Evolutionary conservation across 306 rosid species (phyloP).

Genomic region (Begonia fuchsioides): DNA sequence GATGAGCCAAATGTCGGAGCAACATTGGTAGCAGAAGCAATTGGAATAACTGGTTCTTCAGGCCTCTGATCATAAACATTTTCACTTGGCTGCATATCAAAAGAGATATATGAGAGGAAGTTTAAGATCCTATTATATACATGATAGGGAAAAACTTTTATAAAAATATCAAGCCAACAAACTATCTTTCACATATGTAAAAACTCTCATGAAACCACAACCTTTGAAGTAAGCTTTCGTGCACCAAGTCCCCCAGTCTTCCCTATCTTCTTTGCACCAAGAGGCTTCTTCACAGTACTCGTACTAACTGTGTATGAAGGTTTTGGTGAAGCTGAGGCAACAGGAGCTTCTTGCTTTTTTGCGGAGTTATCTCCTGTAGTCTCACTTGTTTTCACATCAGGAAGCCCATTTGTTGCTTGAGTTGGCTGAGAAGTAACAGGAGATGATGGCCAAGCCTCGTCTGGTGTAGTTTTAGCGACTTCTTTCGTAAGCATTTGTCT

Average conservation of each 20-base stretch:
- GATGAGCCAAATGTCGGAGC: slow-evolving; percentile 38
- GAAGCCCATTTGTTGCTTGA: slow-evolving; percentile 42
- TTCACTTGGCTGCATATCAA: slow-evolving; percentile 56
- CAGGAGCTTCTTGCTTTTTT: slow-evolving; percentile 42
- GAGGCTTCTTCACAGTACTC: slow-evolving; percentile 57
- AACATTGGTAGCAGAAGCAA: slow-evolving; percentile 32
- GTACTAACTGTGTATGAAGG: slow-evolving; percentile 36
- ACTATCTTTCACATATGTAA: not conserved
- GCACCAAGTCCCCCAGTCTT: slow-evolving; percentile 94
- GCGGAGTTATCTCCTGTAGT: slow-evolving; percentile 33
- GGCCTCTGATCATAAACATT: slow-evolving; percentile 91
- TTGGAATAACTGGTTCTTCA: slow-evolving; percentile 48
- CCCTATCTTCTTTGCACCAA: slow-evolving; percentile 70
- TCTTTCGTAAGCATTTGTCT: slow-evolving; percentile 85
- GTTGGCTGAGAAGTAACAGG: slow-evolving; percentile 41
- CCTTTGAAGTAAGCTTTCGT: slow-evolving; percentile 63
- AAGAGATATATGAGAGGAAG: no score
- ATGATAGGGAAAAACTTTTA: no score
- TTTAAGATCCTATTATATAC: no score
- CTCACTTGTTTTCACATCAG: slow-evolving; percentile 35
- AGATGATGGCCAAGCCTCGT: slow-evolving; percentile 50
- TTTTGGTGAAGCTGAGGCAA: slow-evolving; percentile 49
- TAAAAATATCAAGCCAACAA: no score
- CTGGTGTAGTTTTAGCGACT: slow-evolving; percentile 81
- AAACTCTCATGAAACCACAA: slow-evolving; percentile 1